A percentile compares a stretch with the other conserved stretches of the same genome.
phyloP scores from a whole-genome alignment of 148 eudicot genomes.

The Rhododendron henanense region DNA sequence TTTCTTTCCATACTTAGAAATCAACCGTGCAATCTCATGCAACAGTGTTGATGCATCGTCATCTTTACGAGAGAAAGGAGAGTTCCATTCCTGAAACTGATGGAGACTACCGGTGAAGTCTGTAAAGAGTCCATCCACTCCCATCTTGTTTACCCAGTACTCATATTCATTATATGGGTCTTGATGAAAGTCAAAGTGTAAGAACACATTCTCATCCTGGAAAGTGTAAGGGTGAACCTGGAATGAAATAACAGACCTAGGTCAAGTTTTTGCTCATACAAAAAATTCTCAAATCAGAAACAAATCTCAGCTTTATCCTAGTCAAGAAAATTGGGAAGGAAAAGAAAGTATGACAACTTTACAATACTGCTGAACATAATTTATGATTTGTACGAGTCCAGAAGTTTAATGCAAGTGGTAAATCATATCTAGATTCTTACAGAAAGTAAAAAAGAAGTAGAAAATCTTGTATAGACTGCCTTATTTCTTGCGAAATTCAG shows the following conservation, averaged over 20 bases:
- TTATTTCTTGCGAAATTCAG: background rate
- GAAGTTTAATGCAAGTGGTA: background rate
- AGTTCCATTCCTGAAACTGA: constrained; percentile 65
- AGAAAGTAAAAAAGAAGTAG: background rate
- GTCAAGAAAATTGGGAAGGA: background rate
- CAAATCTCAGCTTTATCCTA: background rate
- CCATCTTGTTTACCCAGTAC: constrained; percentile 75
- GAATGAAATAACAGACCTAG: background rate
- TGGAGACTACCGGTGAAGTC: constrained; percentile 94
- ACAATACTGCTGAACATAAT: background rate
- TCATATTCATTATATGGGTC: constrained; percentile 77
- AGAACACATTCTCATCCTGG: constrained; percentile 65
- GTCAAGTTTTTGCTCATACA: background rate
- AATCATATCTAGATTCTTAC: background rate
- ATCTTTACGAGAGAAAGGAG: constrained; percentile 33
- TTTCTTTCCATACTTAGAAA: constrained; percentile 18
- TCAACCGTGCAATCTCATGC: constrained; percentile 49
- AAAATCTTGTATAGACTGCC: background rate
- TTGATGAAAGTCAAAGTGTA: constrained; percentile 73
- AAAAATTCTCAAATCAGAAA: background rate
- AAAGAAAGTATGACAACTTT: background rate
- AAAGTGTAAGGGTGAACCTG: constrained; percentile 96
- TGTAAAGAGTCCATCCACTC: constrained; percentile 87
- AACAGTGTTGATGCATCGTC: constrained; percentile 34
- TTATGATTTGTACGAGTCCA: background rate